phyloP scores from a whole-genome alignment of 495 filamentous ascomycete genomes.

The Parmelia sp. region DNA sequence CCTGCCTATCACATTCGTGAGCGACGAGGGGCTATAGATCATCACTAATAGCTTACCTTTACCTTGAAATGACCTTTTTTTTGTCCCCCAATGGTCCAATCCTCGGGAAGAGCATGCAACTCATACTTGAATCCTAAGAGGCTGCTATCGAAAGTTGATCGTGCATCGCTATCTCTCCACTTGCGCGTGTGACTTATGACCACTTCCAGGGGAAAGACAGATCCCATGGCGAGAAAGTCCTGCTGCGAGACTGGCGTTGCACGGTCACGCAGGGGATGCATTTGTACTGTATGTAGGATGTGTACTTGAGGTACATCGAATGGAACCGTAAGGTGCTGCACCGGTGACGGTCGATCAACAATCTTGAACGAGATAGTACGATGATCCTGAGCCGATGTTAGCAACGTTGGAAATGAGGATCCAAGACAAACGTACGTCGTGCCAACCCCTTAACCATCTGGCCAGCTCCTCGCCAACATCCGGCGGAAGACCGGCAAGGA shows the following conservation, averaged over 20 bases:
- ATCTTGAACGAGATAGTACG: slow-evolving; percentile 35
- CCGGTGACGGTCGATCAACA: slow-evolving; percentile 30
- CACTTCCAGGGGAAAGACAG: slow-evolving; percentile 65
- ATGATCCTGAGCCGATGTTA: slow-evolving; percentile 30
- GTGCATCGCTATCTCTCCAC: slow-evolving; percentile 63
- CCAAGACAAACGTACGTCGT: slow-evolving; percentile 35
- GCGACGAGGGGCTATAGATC: slow-evolving; percentile 29
- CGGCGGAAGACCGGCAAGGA: slow-evolving; percentile 39
- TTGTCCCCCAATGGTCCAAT: slow-evolving; percentile 79
- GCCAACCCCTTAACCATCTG: slow-evolving; percentile 44
- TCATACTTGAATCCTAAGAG: slow-evolving; percentile 79
- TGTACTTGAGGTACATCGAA: slow-evolving; percentile 84
- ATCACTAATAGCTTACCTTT: slow-evolving; percentile 20
- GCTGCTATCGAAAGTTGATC: slow-evolving; percentile 33
- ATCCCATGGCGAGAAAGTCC: slow-evolving; percentile 51
- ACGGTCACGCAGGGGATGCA: slow-evolving; percentile 39
- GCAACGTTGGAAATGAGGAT: background rate
- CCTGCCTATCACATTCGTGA: slow-evolving; percentile 33
- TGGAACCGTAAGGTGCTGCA: slow-evolving; percentile 45
- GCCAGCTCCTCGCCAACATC: slow-evolving; percentile 33
- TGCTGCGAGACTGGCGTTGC: slow-evolving; percentile 28
- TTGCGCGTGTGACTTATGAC: slow-evolving; percentile 67
- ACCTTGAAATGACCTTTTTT: slow-evolving; percentile 70
- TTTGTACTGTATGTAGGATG: slow-evolving; percentile 67
- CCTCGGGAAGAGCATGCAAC: slow-evolving; percentile 64